A percentile compares a stretch with the other conserved stretches of the same genome.
Evolutionary conservation across 352 stramenopile species (phyloP).

Genomic region (Pelagophyceae sp.): DNA sequence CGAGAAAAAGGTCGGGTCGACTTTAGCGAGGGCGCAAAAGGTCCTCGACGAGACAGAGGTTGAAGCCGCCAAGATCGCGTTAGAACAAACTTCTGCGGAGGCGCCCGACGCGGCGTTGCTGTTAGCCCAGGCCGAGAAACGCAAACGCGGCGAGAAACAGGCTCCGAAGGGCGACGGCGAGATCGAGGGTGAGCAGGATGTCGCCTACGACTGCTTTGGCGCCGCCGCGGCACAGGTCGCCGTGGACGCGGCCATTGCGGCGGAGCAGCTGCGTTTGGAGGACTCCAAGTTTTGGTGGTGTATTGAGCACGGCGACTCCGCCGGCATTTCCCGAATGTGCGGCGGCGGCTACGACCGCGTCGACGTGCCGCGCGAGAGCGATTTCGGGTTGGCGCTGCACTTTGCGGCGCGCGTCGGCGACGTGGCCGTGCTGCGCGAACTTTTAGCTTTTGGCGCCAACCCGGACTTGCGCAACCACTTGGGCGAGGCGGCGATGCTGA

Average conservation of each 20-base stretch:
- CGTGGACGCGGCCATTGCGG: background rate
- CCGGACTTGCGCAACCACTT: background rate
- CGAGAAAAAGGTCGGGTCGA: background rate
- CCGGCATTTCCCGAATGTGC: background rate
- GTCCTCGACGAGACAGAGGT: background rate
- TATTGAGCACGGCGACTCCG: background rate
- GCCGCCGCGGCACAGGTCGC: background rate
- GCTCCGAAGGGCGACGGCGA: background rate
- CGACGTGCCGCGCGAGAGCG: background rate
- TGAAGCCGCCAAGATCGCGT: background rate
- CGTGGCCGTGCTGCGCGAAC: background rate
- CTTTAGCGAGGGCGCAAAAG: background rate
- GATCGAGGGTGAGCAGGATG: background rate
- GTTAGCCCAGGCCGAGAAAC: background rate
- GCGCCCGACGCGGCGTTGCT: background rate
- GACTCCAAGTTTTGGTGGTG: background rate
- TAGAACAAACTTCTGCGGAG: background rate
- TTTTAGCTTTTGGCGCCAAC: background rate
- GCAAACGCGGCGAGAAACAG: background rate
- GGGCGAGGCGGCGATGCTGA: background rate
- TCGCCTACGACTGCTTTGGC: background rate
- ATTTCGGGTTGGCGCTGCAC: background rate
- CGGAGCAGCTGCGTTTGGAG: background rate
- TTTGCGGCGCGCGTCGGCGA: background rate
- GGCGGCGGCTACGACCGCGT: background rate